Conservation (phyloP, 176 grass and related monocot species). For the Oryza coarctata region DNA sequence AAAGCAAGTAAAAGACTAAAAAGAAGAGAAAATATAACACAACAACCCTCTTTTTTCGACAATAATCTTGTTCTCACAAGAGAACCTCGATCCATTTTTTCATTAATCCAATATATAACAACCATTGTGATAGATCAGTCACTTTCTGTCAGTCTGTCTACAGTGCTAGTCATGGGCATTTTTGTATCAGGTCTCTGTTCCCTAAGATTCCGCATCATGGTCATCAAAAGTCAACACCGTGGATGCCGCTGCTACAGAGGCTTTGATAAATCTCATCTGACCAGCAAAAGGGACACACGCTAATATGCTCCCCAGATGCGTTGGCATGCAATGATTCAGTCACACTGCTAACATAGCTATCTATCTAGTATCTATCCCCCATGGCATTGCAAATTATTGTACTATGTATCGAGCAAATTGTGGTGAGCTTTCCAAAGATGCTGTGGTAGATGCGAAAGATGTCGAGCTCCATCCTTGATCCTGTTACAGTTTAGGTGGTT, state of each 20-base stretch:
- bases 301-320: constrained; percentile 47
- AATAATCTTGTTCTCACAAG: neutral
- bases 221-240: constrained; percentile 29
- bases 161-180: neutral
- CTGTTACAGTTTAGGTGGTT: too few relatives aligned
- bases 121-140: neutral
- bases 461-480: neutral
- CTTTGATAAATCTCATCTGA: constrained; percentile 29
- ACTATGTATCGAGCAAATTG: neutral
- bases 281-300: constrained; percentile 20
- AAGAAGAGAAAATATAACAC: too few relatives aligned
- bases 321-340: constrained; percentile 26
- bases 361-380: too few relatives aligned
- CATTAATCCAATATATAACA: neutral
- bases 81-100: neutral
- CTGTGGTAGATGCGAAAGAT: neutral
- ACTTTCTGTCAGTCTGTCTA: neutral
- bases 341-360: neutral
- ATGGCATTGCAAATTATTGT: neutral
- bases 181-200: neutral
- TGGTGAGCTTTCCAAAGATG: neutral
- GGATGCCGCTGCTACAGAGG: constrained; percentile 14
- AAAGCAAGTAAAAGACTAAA: too few relatives aligned
- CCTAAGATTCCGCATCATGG: constrained; percentile 21
- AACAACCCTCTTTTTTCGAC: neutral